Evolutionary conservation across 108 stramenopile genomes (phyloP), one percentile per base, ranked within the genome.

Genomic region (Cyclotella atomus): DNA sequence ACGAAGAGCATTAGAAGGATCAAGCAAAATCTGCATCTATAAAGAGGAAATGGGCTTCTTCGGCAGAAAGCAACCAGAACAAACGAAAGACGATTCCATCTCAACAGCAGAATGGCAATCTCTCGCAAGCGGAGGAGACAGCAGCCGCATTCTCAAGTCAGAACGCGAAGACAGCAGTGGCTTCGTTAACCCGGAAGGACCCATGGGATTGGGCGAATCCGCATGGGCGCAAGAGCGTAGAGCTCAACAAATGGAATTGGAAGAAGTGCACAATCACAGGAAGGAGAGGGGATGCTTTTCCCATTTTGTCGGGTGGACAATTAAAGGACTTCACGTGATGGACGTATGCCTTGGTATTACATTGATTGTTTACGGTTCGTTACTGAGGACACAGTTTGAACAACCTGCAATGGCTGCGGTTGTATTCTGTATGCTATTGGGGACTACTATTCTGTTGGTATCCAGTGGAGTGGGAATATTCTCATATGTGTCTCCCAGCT

Each of bases 391-490:
- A 0, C 76, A 77, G 44, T 77, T 77, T 29, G 41, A 63, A 44
- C 44, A 52, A 36, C 76, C 76, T 1, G 76, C 76, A 2, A 70
- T 70, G 69, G 76, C 76, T 3, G 76, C 76, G 19, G 76, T 46
- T 9, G 33, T 65, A 15, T 77, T 77, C 29, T 77, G 69, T 30
- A 35, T 77, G 21, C 60, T 77, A 32, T 34, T 77, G 30, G 76
- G 76, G 21, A 63, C 43, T n/a, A n/a, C n/a, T 4, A 65, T 77
- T 24, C 54, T 70, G 34, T 30, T 77, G 16, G 34, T 49, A 6
- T 28, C 69, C 16, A 64, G 62, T 35, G 21, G 45, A 14, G 28
- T 41, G 2, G 76, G 76, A 24, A 64, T 77, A 21, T 56, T 64
- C 21, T 77, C 76, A n/a, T 70, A 50, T 56, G 14, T 33, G 19